These are phyloP conservation scores for Glebionis coronaria DNA, from an alignment of 129 eudicot species.

Conservation along the genomic window DNA sequence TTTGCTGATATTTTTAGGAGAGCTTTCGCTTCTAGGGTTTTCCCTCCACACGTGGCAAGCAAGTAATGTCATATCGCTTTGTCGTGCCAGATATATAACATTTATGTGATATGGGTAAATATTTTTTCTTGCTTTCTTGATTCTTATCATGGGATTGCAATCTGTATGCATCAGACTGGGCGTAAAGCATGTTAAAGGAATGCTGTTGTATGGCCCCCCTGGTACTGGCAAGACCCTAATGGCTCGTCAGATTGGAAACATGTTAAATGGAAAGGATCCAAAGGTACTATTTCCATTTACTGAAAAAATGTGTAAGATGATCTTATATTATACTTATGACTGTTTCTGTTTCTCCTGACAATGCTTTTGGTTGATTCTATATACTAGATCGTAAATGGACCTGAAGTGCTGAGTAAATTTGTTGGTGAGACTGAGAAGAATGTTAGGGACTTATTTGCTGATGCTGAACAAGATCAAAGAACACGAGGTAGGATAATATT, in stretches of 20 bases:
- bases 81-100: slow-evolving; percentile 1
- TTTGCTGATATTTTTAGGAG: slow-evolving; percentile 98
- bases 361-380: slow-evolving; percentile 20
- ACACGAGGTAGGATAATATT: slow-evolving; percentile 54
- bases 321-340: slow-evolving; percentile 4
- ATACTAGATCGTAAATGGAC: slow-evolving; percentile 93
- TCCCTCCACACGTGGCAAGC: slow-evolving; percentile 94
- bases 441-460: slow-evolving; percentile 97
- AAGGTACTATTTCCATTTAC: slow-evolving; percentile 62
- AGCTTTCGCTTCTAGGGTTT: slow-evolving; percentile 99
- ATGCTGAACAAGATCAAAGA: slow-evolving; percentile 97
- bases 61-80: slow-evolving; percentile 52
- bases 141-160: background rate
- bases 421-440: slow-evolving; percentile 99
- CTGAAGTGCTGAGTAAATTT: slow-evolving; percentile 95
- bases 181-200: slow-evolving; percentile 96
- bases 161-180: slow-evolving; percentile 58
- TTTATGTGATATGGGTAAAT: background rate
- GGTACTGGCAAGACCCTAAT: slow-evolving; percentile 98
- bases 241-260: slow-evolving; percentile 99
- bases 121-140: background rate
- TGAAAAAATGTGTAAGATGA: too few species aligned
- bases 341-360: slow-evolving; percentile 10
- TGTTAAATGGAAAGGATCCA: slow-evolving; percentile 95
- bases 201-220: slow-evolving; percentile 99